A percentile compares a stretch with the other conserved stretches of the same genome.
phyloP scores from a whole-genome alignment of 2,329 filamentous ascomycete genomes.

The Xylaria sp. region DNA sequence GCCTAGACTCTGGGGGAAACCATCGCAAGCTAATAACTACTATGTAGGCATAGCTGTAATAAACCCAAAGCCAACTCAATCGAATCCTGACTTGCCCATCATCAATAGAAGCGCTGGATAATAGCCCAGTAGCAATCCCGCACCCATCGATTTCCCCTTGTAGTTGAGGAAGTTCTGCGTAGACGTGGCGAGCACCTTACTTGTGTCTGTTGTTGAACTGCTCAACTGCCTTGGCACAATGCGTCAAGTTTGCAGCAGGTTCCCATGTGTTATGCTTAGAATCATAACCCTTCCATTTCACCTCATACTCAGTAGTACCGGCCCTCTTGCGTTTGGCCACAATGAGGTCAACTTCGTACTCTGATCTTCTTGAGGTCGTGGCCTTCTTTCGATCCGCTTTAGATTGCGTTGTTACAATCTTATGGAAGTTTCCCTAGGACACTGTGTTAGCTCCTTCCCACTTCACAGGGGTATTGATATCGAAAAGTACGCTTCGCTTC shows the following conservation, averaged over 20 bases:
- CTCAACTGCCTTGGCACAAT: constrained; percentile 49
- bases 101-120: no score
- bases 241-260: constrained; percentile 57
- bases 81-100: background rate
- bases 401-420: constrained; percentile 3
- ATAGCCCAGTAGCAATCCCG: no score
- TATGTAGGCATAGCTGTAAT: background rate
- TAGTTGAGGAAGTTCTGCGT: background rate
- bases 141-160: background rate
- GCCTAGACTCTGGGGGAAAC: background rate
- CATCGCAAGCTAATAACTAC: background rate
- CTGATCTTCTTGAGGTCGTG: constrained; percentile 16
- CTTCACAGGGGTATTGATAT: background rate
- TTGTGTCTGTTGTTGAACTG: constrained; percentile 30
- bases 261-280: constrained; percentile 64
- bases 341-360: constrained; percentile 62
- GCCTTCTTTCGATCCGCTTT: constrained; percentile 20
- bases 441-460: constrained; percentile 22
- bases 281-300: constrained; percentile 66
- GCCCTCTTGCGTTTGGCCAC: constrained; percentile 53
- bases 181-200: background rate
- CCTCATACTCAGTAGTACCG: constrained; percentile 53
- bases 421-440: constrained; percentile 26
- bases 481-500: constrained; percentile 34
- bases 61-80: background rate